Evolutionary conservation across 257 asterid species (phyloP).

Genomic region (Solanum clarkiae): DNA sequence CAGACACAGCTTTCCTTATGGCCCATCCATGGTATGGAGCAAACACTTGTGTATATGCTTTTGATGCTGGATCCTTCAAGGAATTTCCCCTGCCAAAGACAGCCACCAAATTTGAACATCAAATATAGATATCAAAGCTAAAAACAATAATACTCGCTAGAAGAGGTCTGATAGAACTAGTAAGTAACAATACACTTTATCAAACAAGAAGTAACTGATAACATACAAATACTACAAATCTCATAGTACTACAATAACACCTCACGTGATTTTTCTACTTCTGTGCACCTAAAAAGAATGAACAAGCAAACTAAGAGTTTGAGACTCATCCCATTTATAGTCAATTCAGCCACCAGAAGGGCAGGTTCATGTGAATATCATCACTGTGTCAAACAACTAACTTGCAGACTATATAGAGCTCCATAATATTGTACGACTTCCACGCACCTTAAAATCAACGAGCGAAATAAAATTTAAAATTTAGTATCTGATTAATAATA

Average conservation of each 20-base stretch:
- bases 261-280: neutral
- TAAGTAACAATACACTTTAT: neutral
- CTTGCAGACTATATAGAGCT: neutral
- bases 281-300: neutral
- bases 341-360: neutral
- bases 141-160: neutral
- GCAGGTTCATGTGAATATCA: neutral
- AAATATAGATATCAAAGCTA: neutral
- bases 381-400: neutral
- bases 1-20: conserved; percentile 76
- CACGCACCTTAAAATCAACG: neutral
- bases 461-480: neutral
- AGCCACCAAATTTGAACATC: neutral
- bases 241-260: neutral
- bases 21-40: conserved; percentile 96
- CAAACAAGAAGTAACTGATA: neutral
- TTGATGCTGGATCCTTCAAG: conserved; percentile 76
- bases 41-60: conserved; percentile 74
- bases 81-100: conserved; percentile 48
- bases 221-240: neutral
- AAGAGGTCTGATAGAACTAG: neutral
- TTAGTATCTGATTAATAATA: neutral
- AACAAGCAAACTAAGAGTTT: neutral
- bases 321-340: neutral
- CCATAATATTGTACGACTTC: neutral